phyloP scores from a whole-genome alignment of 2,329 filamentous ascomycete genomes.

The Grosmannia penicillata region DNA sequence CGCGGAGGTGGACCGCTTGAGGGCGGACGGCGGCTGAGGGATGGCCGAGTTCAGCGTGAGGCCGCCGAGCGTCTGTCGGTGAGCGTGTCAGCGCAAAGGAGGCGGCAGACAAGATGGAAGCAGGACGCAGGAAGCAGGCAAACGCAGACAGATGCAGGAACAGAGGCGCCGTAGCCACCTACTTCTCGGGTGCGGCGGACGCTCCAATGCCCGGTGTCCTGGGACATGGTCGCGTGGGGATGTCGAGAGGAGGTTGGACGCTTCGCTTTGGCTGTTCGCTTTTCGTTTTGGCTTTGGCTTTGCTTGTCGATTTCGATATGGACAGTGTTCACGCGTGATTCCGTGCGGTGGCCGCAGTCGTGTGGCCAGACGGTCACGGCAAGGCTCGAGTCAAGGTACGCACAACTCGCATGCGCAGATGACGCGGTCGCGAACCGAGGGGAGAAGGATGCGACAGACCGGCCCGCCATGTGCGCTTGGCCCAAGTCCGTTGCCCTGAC shows the following conservation, averaged over 20 bases:
- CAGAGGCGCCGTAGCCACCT: constrained; percentile 13
- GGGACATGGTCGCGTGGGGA: constrained; percentile 54
- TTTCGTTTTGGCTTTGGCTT: no score
- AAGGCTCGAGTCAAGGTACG: no score
- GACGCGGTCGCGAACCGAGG: neutral
- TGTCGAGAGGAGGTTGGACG: no score
- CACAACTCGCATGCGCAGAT: neutral
- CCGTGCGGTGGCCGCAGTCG: no score
- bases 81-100: constrained; percentile 4
- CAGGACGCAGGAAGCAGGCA: constrained; percentile 4
- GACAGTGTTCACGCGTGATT: no score
- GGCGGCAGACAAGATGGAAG: neutral
- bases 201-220: constrained; percentile 78
- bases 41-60: constrained; percentile 74
- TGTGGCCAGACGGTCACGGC: no score
- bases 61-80: constrained; percentile 78
- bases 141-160: constrained; percentile 4
- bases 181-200: constrained; percentile 87
- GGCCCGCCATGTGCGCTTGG: no score
- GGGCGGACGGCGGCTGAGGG: constrained; percentile 78
- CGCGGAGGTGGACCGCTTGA: constrained; percentile 82
- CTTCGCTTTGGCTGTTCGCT: no score
- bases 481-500: neutral
- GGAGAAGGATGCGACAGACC: neutral
- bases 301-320: no score